These are phyloP conservation scores for Candida palmyrensis DNA, from an alignment of 805 yeast genomes.

Conservation along the genomic window DNA sequence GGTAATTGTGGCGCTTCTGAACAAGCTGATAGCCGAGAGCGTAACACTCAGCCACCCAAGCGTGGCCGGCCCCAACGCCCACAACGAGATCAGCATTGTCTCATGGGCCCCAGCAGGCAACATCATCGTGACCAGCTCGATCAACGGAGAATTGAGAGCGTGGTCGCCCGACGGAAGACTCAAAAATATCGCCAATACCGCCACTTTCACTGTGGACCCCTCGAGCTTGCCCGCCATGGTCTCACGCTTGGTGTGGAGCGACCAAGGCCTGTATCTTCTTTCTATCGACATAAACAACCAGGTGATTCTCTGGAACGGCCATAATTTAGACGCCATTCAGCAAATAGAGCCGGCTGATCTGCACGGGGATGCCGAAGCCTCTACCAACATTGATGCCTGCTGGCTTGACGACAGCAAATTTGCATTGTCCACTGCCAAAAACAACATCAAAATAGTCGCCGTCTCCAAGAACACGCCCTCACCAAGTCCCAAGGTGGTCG, in stretches of 20 bases:
- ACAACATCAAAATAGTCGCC: conserved; percentile 52
- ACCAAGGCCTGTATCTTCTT: conserved; percentile 47
- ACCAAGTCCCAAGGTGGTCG: conserved; percentile 17
- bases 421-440: conserved; percentile 60
- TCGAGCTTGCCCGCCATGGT: conserved; percentile 32
- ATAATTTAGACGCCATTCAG: conserved; percentile 29
- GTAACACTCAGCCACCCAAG: conserved; percentile 27
- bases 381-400: conserved; percentile 38
- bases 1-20: conserved; percentile 33
- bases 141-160: conserved; percentile 69
- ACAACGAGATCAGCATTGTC: conserved; percentile 26
- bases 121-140: conserved; percentile 56
- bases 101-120: conserved; percentile 70
- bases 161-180: conserved; percentile 74
- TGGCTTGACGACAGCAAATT: conserved; percentile 72
- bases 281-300: conserved; percentile 47
- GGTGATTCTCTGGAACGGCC: conserved; percentile 61
- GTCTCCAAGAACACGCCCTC: conserved; percentile 11
- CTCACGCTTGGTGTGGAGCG: conserved; percentile 56
- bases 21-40: conserved; percentile 23
- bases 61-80: conserved; percentile 7
- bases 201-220: conserved; percentile 7
- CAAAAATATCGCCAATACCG: conserved; percentile 36
- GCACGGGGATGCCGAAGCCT: background rate
- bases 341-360: conserved; percentile 10